Base-by-base conservation (phyloP, 2,329 filamentous ascomycete species). In the Capronia coronata region DNA sequence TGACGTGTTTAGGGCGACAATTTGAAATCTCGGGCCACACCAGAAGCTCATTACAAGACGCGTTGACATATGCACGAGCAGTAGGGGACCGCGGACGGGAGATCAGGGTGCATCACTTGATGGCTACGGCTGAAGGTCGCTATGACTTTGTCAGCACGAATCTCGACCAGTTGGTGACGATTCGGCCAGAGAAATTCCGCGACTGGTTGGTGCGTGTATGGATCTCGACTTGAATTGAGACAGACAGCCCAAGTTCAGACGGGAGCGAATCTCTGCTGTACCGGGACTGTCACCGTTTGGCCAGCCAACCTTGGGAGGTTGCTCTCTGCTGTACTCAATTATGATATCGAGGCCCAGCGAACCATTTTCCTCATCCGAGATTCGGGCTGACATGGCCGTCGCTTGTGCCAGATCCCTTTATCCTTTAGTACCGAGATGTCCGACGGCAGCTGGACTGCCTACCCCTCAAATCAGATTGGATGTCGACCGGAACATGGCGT, bases 61-160 rank as follows among this genome's bases (percentile, higher is more conserved):
- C 59, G 11, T 51, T 65, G n/a, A 56, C 56, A 13, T 57, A 59
- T 38, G 61, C 63, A 11, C 54, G 57, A 43, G 47, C 57, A 4
- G 52, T 67, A 71, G 29, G 64, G 66, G 53, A 66, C 65, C 60
- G 59, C 1, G 52, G 61, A 11, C 62, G 64, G 42, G 67, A 71
- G 51, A 62, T 65, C 49, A 68, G 69, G 3, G 59, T 84, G 43
- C 76, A 81, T 51, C 73, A 81, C 25, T 74, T 87, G 19, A 71
- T 86, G 30, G 82, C 82, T 25, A 87, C 84, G 0, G 79, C 79
- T 14, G 77, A 84, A 54, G 80, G 83, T 1, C 75, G 80, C 8
- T 88, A 86, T 61, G 78, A 82, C 55, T 84, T 85, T 58, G 68
- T 70, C 2, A 68, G 75, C 10, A 67, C 79, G 1, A 83, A 80